Conservation (phyloP, 2,329 filamentous ascomycete genomes). For the Ilyonectria mors-panacis region DNA sequence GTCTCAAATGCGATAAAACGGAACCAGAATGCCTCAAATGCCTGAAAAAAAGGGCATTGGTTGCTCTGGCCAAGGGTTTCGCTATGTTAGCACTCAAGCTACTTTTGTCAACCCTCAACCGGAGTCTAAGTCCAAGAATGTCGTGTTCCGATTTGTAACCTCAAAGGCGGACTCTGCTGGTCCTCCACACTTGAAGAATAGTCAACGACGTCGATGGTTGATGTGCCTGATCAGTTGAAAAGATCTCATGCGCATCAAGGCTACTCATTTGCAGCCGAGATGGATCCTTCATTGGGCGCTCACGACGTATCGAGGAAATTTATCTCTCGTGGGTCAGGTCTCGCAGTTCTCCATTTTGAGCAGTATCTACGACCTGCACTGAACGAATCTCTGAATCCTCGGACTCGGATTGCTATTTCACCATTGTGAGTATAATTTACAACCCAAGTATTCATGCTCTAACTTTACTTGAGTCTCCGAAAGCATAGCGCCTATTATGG, state of each 20-base stretch:
- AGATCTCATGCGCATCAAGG: not conserved
- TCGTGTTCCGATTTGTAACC: too few species aligned
- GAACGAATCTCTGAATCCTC: slow-evolving; percentile 43
- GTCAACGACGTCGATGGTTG: slow-evolving; percentile 35
- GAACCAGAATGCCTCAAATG: slow-evolving; percentile 59
- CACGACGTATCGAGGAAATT: too few species aligned
- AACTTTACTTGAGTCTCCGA: slow-evolving; percentile 49
- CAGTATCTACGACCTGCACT: slow-evolving; percentile 41
- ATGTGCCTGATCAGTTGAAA: slow-evolving; percentile 21
- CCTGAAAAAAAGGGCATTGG: slow-evolving; percentile 54
- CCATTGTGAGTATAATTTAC: slow-evolving; percentile 47
- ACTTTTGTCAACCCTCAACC: not conserved
- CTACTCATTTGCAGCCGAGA: not conserved
- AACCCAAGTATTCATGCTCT: fast-evolving
- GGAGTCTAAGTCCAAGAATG: slow-evolving; percentile 8
- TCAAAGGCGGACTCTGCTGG: too few species aligned
- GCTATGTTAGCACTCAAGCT: slow-evolving; percentile 54
- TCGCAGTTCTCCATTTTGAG: too few species aligned
- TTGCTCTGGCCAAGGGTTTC: slow-evolving; percentile 56
- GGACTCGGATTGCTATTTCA: slow-evolving; percentile 53
- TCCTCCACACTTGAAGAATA: too few species aligned
- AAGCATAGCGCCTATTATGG: slow-evolving; percentile 56
- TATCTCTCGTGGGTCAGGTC: too few species aligned
- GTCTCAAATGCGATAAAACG: slow-evolving; percentile 58
- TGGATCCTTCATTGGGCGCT: too few species aligned